Base-by-base conservation (phyloP, 140 eudicot genomes). In the Erigeron philadelphicus region DNA sequence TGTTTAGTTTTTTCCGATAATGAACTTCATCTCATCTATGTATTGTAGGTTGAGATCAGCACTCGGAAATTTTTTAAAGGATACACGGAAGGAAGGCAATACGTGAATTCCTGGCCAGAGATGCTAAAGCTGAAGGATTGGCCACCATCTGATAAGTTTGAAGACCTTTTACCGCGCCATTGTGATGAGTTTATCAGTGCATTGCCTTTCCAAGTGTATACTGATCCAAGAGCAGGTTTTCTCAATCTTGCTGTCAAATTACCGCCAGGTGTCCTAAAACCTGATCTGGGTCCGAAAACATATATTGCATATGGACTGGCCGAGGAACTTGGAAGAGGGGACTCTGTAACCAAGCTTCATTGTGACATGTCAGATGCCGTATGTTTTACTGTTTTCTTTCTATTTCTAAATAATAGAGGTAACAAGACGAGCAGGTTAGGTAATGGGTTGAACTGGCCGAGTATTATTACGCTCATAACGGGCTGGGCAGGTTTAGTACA, bases 351-450 rank as follows among this genome's bases (percentile, higher is more conserved):
- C 10, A 92, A 81, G 84, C 98, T 92, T 73, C 98, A 92, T 78
- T 84, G 92, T 70, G 98, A 91, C 65, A 80, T 91, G 96, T 86
- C 98, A 17, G 98, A 91, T 81, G 98, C 98, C 66, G 98, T 91
- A 87, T 66, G 64, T 60, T 63, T 64, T 61, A 18, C 17, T 38
- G n/a, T 19, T 57, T 42, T n/a, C 15, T 53, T 70, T 9, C 15
- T 43, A 56, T 63, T 63, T 16, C 23, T 15, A 15, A 16, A 53
- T 53, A 53, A 15, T 53, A 53, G 25, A 53, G 59, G 59, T 53
- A 10, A 21, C 23, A 53, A 53, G 59, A 1, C 18, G 59, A 21
- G 59, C 11, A 53, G 59, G 25, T 53, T 53, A n/a, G 23, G 18
- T n/a, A 53, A 53, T 53, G 25, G 59, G 11, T 53, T 50, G 18